phyloP scores from a whole-genome alignment of 2,329 filamentous ascomycete genomes.

The Trichoderma simmonsii region DNA sequence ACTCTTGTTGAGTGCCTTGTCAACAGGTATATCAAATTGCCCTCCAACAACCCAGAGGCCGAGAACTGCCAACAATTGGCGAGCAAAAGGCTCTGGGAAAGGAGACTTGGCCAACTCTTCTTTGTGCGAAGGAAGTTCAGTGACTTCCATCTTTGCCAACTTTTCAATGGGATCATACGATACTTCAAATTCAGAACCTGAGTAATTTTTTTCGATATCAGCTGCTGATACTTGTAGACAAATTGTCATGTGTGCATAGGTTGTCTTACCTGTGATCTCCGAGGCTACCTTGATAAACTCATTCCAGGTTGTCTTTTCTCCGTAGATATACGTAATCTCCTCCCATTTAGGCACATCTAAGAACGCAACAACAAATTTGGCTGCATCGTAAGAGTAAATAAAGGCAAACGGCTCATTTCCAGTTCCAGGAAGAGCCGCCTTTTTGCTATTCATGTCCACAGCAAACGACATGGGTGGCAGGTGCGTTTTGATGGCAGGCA shows the following conservation, averaged over 20 bases:
- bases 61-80: background rate
- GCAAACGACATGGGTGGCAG: conserved; percentile 39
- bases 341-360: conserved; percentile 45
- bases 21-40: background rate
- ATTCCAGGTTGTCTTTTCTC: conserved; percentile 42
- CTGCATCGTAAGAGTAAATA: conserved; percentile 49
- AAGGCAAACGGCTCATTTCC: conserved; percentile 43
- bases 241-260: background rate
- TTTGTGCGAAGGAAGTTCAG: background rate
- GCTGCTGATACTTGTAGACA: background rate
- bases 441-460: conserved; percentile 42
- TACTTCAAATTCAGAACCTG: background rate
- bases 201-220: background rate
- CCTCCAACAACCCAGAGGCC: background rate
- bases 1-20: background rate
- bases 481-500: conserved; percentile 37
- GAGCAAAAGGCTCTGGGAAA: conserved; percentile 2
- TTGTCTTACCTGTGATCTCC: conserved; percentile 21
- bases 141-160: background rate
- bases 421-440: conserved; percentile 47
- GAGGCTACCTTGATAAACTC: conserved; percentile 41
- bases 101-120: background rate
- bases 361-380: conserved; percentile 40
- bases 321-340: conserved; percentile 33
- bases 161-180: background rate